A percentile compares a stretch with the other conserved stretches of the same genome.
phyloP scores from a whole-genome alignment of 441 rosid genomes.

The Corymbia calophylla region DNA sequence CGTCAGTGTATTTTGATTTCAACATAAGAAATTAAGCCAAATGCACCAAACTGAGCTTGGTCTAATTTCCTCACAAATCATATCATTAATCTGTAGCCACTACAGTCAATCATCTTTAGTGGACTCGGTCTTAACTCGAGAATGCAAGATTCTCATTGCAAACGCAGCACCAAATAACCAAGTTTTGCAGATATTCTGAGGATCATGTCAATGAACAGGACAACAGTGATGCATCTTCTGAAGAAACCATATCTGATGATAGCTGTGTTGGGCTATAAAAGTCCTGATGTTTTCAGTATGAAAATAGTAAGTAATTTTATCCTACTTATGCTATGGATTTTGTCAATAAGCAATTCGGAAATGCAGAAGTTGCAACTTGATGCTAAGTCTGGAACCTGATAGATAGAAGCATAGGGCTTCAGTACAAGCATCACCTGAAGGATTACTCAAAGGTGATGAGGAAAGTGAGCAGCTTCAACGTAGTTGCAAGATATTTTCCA shows the following conservation, averaged over 20 bases:
- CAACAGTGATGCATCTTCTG: constrained; percentile 37
- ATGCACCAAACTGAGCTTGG: not conserved
- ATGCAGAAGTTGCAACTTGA: not conserved
- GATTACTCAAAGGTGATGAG: not conserved
- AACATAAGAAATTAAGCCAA: not conserved
- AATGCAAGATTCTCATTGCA: not conserved
- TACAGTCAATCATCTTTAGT: not conserved
- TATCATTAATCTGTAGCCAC: not conserved
- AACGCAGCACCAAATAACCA: not conserved
- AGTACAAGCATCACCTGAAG: not conserved
- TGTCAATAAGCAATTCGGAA: not conserved
- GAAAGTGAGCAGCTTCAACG: not conserved
- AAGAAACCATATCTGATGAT: constrained; percentile 41
- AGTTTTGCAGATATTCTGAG: not conserved
- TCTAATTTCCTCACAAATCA: not conserved
- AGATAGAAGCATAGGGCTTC: not conserved
- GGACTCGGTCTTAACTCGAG: not conserved
- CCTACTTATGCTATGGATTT: not conserved
- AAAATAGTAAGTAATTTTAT: not conserved
- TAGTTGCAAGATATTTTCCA: not conserved
- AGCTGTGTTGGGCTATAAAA: not conserved
- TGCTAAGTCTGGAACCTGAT: not conserved
- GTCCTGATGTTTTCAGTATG: not conserved
- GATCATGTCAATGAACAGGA: constrained; percentile 4
- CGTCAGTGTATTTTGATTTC: not conserved